A percentile compares a stretch with the other conserved stretches of the same genome.
These are phyloP conservation scores for Corchorus capsularis DNA, from an alignment of 345 rosid genomes.

Conservation along the genomic window DNA sequence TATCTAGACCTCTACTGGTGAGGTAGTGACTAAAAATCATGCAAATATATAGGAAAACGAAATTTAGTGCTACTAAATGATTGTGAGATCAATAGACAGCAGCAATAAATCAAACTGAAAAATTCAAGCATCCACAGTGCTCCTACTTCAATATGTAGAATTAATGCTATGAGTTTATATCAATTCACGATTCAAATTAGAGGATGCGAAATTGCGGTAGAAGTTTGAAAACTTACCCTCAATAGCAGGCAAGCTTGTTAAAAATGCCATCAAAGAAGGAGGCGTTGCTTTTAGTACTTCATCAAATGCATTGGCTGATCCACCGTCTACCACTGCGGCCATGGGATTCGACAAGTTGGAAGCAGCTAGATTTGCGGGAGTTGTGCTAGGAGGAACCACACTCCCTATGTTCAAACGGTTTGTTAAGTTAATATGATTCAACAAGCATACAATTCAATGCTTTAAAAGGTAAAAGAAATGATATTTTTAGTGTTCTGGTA, in stretches of 20 bases:
- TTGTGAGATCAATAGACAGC: not conserved
- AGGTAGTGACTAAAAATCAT: not conserved
- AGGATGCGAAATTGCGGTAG: not conserved
- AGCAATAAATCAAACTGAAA: not conserved
- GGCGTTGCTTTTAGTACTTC: constrained; percentile 84
- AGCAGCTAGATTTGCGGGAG: constrained; percentile 39
- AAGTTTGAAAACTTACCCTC: constrained; percentile 58
- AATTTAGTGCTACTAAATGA: not conserved
- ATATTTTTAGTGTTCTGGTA: too few species aligned
- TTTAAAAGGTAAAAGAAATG: not conserved
- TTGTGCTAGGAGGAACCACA: constrained; percentile 33
- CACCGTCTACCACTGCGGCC: constrained; percentile 41
- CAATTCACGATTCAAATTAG: not conserved
- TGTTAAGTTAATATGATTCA: constrained; percentile 15
- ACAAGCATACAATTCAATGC: constrained; percentile 1
- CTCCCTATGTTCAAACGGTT: constrained; percentile 38
- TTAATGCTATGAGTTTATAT: not conserved
- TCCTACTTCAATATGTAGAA: not conserved
- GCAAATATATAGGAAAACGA: not conserved
- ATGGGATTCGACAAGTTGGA: constrained; percentile 40
- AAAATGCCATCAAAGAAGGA: constrained; percentile 67
- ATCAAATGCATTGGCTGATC: constrained; percentile 45
- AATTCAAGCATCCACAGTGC: constrained; percentile 9
- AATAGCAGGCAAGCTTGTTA: constrained; percentile 69
- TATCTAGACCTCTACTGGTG: not conserved